Conservation (phyloP, 805 yeast species). For the Ogataea allantospora region DNA sequence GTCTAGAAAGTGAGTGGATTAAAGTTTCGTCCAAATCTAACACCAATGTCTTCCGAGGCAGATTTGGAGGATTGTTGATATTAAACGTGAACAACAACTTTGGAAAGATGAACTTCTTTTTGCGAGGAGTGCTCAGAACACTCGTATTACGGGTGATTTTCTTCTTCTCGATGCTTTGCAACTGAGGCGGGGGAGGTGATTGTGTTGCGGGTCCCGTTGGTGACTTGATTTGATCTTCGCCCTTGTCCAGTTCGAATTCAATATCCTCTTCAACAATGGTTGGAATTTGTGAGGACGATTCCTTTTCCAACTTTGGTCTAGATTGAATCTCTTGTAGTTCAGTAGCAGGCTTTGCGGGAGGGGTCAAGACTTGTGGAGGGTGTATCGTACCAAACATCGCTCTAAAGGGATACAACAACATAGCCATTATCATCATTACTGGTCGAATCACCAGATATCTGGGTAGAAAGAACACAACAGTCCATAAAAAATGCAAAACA, state of each 20-base stretch:
- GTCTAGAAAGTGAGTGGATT: slow-evolving; percentile 83
- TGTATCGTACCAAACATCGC: slow-evolving; percentile 21
- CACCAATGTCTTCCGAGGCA: slow-evolving; percentile 61
- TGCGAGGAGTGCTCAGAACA: slow-evolving; percentile 15
- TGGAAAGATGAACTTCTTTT: slow-evolving; percentile 34
- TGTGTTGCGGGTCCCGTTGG: slow-evolving; percentile 26
- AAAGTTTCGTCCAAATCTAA: slow-evolving; percentile 92
- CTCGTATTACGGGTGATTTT: neutral
- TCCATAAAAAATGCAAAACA: slow-evolving; percentile 23
- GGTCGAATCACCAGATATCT: slow-evolving; percentile 54
- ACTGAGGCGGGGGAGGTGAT: slow-evolving; percentile 7
- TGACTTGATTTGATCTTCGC: slow-evolving; percentile 35
- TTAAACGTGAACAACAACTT: slow-evolving; percentile 34
- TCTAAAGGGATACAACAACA: slow-evolving; percentile 57
- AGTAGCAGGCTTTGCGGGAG: neutral
- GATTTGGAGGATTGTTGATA: slow-evolving; percentile 31
- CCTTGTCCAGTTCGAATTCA: slow-evolving; percentile 33
- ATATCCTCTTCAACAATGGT: slow-evolving; percentile 36
- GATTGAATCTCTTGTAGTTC: neutral
- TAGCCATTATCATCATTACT: slow-evolving; percentile 43
- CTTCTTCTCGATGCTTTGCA: slow-evolving; percentile 3
- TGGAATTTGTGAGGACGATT: slow-evolving; percentile 20
- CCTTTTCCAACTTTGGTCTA: slow-evolving; percentile 5
- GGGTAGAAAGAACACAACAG: slow-evolving; percentile 45
- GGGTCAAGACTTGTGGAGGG: neutral